Evolutionary conservation across 2,329 filamentous ascomycete species (phyloP), one percentile per base, ranked within the genome.

Genomic region (Helminthosporium solani): DNA sequence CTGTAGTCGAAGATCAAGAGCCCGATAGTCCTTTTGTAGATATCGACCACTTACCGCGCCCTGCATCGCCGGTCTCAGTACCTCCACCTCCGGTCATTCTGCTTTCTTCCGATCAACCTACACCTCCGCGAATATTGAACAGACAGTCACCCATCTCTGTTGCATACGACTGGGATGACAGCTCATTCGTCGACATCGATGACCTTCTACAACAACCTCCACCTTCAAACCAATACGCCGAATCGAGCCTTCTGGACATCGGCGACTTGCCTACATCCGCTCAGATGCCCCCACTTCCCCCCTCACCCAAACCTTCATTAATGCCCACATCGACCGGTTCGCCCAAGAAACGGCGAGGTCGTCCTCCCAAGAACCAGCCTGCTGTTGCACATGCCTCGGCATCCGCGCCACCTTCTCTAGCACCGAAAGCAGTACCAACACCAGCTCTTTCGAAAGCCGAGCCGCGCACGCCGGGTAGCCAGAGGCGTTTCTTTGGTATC

Each of bases 401-500:
- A 11, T 49, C 51, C 2, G 46, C 47, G 15, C 44, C 42, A 4
- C 12, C 43, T n/a, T 15, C 43, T 28, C 15, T n/a, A 14, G 19
- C 34, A 3, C 30, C n/a, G n/a, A n/a, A n/a, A n/a, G n/a, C 38
- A n/a, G 34, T 14, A 47, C 16, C 40, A 20, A 18, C 35, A 6
- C 20, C 37, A 3, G 27, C 39, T 3, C 44, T 45, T 4, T 42
- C 23, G 6, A 25, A 5, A 44, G 0, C 56, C 53, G 58, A 62
- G 15, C 54, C 55, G 1, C 52, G 42, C 31, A 52, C 54, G 7
- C 46, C 46, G 1, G 27, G 33, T 3, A 41, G 33, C 12, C 23
- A 3, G 7, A 55, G 48, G 7, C 60, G 64, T 6, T 71, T 67
- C 46, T 46, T 57, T 12, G 52, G 67, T 33, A 63, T 72, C 16